A percentile compares a stretch with the other conserved stretches of the same genome.
Conservation (phyloP, 257 asterid genomes). For the Fraxinus americana region DNA sequence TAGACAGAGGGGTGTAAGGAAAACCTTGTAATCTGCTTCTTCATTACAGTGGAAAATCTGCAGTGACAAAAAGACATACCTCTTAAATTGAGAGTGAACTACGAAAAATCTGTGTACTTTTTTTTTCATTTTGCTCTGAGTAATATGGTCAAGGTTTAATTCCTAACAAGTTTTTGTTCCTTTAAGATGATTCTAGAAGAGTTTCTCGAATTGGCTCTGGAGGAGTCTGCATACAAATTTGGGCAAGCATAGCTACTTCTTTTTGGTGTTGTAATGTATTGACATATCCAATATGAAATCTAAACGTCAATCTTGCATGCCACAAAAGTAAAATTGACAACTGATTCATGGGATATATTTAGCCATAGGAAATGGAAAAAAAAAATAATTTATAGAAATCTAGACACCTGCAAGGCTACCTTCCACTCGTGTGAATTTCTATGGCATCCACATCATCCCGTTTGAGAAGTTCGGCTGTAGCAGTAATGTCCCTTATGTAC, state of each 20-base stretch:
- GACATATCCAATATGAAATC: neutral
- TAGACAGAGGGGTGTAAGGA: neutral
- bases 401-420: conserved; percentile 42
- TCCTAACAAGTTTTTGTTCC: neutral
- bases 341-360: neutral
- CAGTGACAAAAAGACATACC: neutral
- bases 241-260: neutral
- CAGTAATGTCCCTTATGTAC: conserved; percentile 65
- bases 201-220: neutral
- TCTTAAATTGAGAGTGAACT: neutral
- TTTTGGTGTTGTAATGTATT: neutral
- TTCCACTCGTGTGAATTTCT: conserved; percentile 92
- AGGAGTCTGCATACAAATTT: neutral
- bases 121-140: too few relatives aligned
- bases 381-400: neutral
- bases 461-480: conserved; percentile 74
- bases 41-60: neutral
- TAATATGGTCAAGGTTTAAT: too few relatives aligned
- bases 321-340: neutral
- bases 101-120: neutral
- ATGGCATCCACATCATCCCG: conserved; percentile 69
- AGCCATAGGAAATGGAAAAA: neutral
- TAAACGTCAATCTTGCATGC: neutral
- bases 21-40: neutral
- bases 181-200: neutral